Percentiles rank a stretch among this genome's conserved stretches.
Conservation (phyloP, 495 filamentous ascomycete species). For the Delitschia confertaspora region DNA sequence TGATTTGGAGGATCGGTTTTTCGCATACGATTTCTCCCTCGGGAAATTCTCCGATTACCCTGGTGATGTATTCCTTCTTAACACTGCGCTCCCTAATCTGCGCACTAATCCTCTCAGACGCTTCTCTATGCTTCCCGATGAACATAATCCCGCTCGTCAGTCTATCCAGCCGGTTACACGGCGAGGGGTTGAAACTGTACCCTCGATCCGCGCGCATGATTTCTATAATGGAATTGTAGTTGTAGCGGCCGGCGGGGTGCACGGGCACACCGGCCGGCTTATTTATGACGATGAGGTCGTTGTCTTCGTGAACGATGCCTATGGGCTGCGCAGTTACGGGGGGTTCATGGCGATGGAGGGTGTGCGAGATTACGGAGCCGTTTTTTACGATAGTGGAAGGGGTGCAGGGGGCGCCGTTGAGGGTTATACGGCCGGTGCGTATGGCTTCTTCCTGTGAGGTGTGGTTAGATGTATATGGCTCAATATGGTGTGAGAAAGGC, state of each 20-base stretch:
- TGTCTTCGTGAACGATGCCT: constrained; percentile 77
- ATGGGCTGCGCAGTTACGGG: constrained; percentile 76
- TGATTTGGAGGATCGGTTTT: constrained; percentile 87
- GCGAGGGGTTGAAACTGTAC: constrained; percentile 60
- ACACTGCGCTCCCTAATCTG: constrained; percentile 69
- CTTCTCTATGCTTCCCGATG: constrained; percentile 72
- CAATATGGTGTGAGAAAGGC: background rate
- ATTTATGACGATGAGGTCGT: constrained; percentile 88
- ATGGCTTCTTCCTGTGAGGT: constrained; percentile 65
- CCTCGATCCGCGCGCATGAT: constrained; percentile 77
- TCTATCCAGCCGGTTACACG: constrained; percentile 89
- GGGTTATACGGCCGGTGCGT: constrained; percentile 58
- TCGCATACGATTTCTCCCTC: constrained; percentile 70
- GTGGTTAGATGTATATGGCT: constrained; percentile 3
- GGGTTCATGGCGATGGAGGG: constrained; percentile 90
- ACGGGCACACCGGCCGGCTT: constrained; percentile 94
- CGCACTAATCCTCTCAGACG: constrained; percentile 62
- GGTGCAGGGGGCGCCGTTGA: constrained; percentile 62
- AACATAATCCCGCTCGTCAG: constrained; percentile 97
- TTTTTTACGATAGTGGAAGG: constrained; percentile 55
- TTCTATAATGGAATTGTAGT: constrained; percentile 87
- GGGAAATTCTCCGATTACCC: constrained; percentile 86
- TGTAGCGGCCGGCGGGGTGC: constrained; percentile 88
- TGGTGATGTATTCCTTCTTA: constrained; percentile 87
- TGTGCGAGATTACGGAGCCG: constrained; percentile 83